phyloP scores from a whole-genome alignment of 2,329 filamentous ascomycete genomes.

The Paecilomyces niveus region DNA sequence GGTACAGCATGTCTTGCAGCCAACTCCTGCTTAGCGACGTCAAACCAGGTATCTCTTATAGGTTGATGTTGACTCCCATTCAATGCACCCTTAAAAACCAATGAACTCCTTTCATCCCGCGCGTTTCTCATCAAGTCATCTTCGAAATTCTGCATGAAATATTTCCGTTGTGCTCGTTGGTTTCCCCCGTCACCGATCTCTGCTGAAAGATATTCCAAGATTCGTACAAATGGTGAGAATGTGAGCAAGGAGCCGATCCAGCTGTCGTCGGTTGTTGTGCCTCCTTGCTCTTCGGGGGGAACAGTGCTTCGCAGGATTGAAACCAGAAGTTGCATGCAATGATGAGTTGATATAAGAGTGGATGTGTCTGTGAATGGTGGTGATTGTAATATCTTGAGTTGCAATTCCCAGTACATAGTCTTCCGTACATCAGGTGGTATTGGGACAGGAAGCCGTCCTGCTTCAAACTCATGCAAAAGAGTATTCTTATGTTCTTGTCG shows the following conservation, averaged over 20 bases:
- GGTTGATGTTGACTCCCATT: slow-evolving; percentile 23
- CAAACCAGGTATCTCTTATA: slow-evolving; percentile 34
- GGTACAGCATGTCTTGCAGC: slow-evolving; percentile 18
- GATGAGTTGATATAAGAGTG: slow-evolving; percentile 34
- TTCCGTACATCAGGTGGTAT: slow-evolving; percentile 26
- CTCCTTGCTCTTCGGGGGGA: slow-evolving; percentile 21
- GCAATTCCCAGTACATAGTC: slow-evolving; percentile 29
- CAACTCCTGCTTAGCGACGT: slow-evolving; percentile 27
- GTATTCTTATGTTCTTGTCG: slow-evolving; percentile 29
- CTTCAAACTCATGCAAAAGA: slow-evolving; percentile 31
- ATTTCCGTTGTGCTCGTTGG: slow-evolving; percentile 32
- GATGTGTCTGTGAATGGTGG: slow-evolving; percentile 34
- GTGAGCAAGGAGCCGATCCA: slow-evolving; percentile 37
- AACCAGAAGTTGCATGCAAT: slow-evolving; percentile 34
- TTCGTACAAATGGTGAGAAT: slow-evolving; percentile 30
- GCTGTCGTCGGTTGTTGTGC: slow-evolving; percentile 21
- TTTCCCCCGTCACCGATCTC: slow-evolving; percentile 36
- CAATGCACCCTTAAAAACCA: slow-evolving; percentile 27
- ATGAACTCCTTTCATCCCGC: slow-evolving; percentile 30
- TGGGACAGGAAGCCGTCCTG: slow-evolving; percentile 30
- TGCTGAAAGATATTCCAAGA: slow-evolving; percentile 37
- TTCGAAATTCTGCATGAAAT: slow-evolving; percentile 38
- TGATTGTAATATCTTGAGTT: slow-evolving; percentile 29
- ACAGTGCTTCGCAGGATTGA: slow-evolving; percentile 32
- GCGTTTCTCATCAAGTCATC: slow-evolving; percentile 29